Percentiles rank a stretch among this genome's conserved stretches.
Evolutionary conservation across 2,329 filamentous ascomycete genomes (phyloP).

Genomic region (Pyricularia sp.): DNA sequence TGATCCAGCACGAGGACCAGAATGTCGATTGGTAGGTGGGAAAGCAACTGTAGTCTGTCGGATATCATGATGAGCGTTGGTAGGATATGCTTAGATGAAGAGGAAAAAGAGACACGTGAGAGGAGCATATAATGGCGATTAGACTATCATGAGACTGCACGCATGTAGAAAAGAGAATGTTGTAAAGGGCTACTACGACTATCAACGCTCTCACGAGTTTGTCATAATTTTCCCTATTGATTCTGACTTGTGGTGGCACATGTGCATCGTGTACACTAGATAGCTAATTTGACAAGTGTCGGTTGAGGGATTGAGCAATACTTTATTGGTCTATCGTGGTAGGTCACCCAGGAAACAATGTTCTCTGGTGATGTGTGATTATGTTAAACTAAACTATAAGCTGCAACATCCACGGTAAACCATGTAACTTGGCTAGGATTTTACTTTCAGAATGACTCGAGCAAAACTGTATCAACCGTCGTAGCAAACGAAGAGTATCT

Average conservation of each 20-base stretch:
- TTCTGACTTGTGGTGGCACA: background rate
- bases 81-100: background rate
- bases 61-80: background rate
- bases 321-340: background rate
- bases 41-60: background rate
- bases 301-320: background rate
- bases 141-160: background rate
- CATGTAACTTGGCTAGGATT: background rate
- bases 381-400: background rate
- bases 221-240: background rate
- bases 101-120: background rate
- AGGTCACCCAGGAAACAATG: background rate
- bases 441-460: background rate
- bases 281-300: background rate
- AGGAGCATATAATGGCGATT: background rate
- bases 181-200: background rate
- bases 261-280: background rate
- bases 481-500: too few relatives aligned
- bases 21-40: background rate
- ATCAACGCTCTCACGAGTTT: too few relatives aligned
- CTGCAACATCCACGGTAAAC: background rate
- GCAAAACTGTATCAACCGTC: background rate
- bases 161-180: background rate
- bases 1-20: background rate
- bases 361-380: background rate